Percentiles rank a stretch among this genome's conserved stretches.
Evolutionary conservation across 805 yeast genomes (phyloP).

Genomic region (Wickerhamomyces subpelliculosus): DNA sequence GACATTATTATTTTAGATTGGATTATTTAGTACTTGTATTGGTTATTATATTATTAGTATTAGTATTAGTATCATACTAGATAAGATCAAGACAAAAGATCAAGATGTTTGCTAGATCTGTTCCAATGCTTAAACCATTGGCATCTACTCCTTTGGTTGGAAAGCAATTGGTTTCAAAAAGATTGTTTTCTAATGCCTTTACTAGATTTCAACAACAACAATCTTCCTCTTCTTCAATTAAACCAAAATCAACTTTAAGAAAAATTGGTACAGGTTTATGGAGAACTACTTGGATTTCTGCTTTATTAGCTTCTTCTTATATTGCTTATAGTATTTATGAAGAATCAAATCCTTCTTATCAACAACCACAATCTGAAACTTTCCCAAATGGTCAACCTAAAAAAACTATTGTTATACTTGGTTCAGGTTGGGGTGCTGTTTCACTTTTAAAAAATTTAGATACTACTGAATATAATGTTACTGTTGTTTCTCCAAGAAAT

Average conservation of each 20-base stretch:
- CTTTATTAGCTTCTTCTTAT: constrained; percentile 47
- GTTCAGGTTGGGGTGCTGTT: constrained; percentile 95
- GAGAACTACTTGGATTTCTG: constrained; percentile 43
- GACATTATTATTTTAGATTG: too few relatives aligned
- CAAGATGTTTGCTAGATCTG: background rate
- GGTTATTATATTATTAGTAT: too few relatives aligned
- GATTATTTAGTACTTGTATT: too few relatives aligned
- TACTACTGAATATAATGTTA: constrained; percentile 80
- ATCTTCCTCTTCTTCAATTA: too few relatives aligned
- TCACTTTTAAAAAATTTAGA: constrained; percentile 79
- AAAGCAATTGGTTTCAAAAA: background rate
- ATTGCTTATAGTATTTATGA: constrained; percentile 55
- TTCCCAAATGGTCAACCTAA: constrained; percentile 38
- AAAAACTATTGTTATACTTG: constrained; percentile 56
- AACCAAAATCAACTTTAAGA: constrained; percentile 3
- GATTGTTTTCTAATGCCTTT: background rate
- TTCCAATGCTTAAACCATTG: background rate
- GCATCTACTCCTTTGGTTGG: background rate
- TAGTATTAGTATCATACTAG: too few relatives aligned
- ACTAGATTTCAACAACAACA: constrained; percentile 1
- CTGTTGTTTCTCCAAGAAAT: constrained; percentile 89
- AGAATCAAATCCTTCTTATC: constrained; percentile 56
- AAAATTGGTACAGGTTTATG: constrained; percentile 25
- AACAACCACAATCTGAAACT: constrained; percentile 51
- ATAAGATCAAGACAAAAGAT: too few relatives aligned